phyloP scores from a whole-genome alignment of 2,329 filamentous ascomycete genomes.

The Leptographium galeiforme region DNA sequence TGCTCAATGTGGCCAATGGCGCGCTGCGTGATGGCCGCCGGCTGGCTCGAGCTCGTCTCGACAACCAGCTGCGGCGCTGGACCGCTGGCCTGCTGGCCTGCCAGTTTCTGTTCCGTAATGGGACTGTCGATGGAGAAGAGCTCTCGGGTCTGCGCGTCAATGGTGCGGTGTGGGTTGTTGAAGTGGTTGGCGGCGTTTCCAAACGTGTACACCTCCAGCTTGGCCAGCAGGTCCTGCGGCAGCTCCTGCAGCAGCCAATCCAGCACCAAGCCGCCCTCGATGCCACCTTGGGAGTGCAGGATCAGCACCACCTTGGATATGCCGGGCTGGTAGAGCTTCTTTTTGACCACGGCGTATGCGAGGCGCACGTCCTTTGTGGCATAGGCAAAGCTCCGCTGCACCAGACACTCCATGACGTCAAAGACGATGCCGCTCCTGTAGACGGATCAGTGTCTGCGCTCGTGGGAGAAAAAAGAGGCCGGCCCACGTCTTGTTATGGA shows the following conservation, averaged over 20 bases:
- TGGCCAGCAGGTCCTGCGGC: constrained; percentile 48
- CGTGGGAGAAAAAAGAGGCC: background rate
- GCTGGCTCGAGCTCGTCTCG: constrained; percentile 21
- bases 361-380: constrained; percentile 53
- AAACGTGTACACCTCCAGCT: constrained; percentile 68
- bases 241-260: constrained; percentile 68
- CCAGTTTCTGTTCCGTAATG: background rate
- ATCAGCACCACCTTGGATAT: constrained; percentile 61
- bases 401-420: constrained; percentile 62
- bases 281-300: constrained; percentile 64
- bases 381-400: constrained; percentile 63
- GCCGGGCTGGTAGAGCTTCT: constrained; percentile 44
- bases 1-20: constrained; percentile 65
- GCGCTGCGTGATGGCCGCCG: constrained; percentile 26
- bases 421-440: constrained; percentile 49
- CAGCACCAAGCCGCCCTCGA: constrained; percentile 57
- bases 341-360: constrained; percentile 49
- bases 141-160: constrained; percentile 26
- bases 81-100: background rate
- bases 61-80: constrained; percentile 3
- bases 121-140: background rate
- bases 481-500: constrained; percentile 57
- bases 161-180: constrained; percentile 55
- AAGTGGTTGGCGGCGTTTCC: constrained; percentile 70
- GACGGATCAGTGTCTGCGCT: background rate